Percentiles rank a stretch among this genome's conserved stretches.
phyloP scores from a whole-genome alignment of 352 stramenopile species.

The Phytophthora sojae region DNA sequence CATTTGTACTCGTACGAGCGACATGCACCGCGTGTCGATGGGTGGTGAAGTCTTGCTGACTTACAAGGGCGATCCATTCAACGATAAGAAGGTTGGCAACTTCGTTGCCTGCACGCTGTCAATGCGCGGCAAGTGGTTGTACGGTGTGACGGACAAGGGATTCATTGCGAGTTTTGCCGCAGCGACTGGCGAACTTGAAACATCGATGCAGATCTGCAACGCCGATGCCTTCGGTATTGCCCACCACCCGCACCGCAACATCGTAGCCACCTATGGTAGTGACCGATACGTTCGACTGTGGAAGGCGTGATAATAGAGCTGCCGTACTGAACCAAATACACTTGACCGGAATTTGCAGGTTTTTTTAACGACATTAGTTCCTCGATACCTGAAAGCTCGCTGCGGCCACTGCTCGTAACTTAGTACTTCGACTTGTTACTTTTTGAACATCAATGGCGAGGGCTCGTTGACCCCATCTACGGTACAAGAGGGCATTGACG shows the following conservation, averaged over 20 bases:
- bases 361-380: too few species aligned
- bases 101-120: conserved; percentile 91
- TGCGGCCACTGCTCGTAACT: background rate
- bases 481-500: conserved; percentile 4
- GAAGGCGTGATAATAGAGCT: conserved; percentile 60
- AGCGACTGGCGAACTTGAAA: conserved; percentile 66
- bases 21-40: conserved; percentile 86
- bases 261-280: conserved; percentile 89
- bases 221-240: conserved; percentile 80
- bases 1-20: conserved; percentile 83
- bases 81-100: conserved; percentile 71
- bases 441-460: conserved; percentile 55
- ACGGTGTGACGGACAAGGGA: conserved; percentile 88
- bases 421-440: conserved; percentile 27
- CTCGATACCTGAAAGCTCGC: too few species aligned
- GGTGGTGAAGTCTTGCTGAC: conserved; percentile 64
- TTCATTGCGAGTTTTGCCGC: conserved; percentile 79
- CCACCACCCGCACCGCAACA: conserved; percentile 91
- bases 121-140: conserved; percentile 86
- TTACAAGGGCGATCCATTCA: conserved; percentile 71
- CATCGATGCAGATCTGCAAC: conserved; percentile 85
- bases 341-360: background rate
- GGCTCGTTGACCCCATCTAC: conserved; percentile 34
- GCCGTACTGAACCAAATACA: background rate
- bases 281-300: conserved; percentile 87